phyloP scores from a whole-genome alignment of 2,329 filamentous ascomycete species.

The Trichoderma oligosporum region DNA sequence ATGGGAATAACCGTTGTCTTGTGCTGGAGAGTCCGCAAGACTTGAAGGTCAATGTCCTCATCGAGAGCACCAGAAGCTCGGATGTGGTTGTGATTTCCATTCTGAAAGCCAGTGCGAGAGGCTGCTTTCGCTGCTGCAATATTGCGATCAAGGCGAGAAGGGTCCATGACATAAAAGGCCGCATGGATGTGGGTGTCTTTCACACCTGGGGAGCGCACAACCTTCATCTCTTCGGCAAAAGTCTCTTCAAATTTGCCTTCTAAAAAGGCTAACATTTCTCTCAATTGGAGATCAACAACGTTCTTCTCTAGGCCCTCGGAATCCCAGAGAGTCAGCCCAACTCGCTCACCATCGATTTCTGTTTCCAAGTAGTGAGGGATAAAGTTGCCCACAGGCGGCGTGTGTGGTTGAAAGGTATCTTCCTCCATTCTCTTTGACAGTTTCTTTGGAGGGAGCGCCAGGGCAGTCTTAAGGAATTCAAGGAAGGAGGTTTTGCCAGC shows the following conservation, averaged over 20 bases:
- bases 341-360: slow-evolving; percentile 85
- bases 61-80: slow-evolving; percentile 68
- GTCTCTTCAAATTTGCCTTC: slow-evolving; percentile 99
- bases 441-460: slow-evolving; percentile 80
- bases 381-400: slow-evolving; percentile 64
- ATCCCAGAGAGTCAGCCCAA: slow-evolving; percentile 94
- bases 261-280: slow-evolving; percentile 86
- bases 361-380: slow-evolving; percentile 88
- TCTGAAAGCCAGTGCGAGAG: slow-evolving; percentile 49
- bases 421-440: slow-evolving; percentile 54
- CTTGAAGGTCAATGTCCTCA: slow-evolving; percentile 84
- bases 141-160: slow-evolving; percentile 77
- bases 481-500: slow-evolving; percentile 96
- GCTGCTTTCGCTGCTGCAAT: slow-evolving; percentile 57
- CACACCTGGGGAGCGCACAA: slow-evolving; percentile 84
- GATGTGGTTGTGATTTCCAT: slow-evolving; percentile 39
- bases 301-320: slow-evolving; percentile 93
- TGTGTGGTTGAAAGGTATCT: slow-evolving; percentile 54
- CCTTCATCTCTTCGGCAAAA: slow-evolving; percentile 95
- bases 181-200: slow-evolving; percentile 97
- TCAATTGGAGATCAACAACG: slow-evolving; percentile 87
- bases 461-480: slow-evolving; percentile 84
- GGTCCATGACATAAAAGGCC: slow-evolving; percentile 88
- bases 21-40: slow-evolving; percentile 79
- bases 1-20: slow-evolving; percentile 96